Percentiles rank a stretch among this genome's conserved stretches.
These are phyloP conservation scores for Phytomonas serpens DNA, from an alignment of 208 protist species.

Conservation along the genomic window DNA sequence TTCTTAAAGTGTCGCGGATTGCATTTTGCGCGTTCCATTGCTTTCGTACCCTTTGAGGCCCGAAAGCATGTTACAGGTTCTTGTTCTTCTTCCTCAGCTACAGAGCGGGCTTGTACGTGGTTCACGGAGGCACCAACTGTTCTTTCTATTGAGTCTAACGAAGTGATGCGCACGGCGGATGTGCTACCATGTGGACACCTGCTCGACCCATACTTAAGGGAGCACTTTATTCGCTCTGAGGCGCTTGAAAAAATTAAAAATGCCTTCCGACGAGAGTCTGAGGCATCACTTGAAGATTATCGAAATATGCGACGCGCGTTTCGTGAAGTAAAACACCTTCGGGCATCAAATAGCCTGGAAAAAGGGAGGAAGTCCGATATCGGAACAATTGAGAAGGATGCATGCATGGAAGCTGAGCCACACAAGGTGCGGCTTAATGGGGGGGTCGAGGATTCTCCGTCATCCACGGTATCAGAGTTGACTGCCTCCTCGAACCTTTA, in stretches of 20 bases:
- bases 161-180: conserved; percentile 39
- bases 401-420: not conserved
- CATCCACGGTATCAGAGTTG: not conserved
- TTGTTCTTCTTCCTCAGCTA: not conserved
- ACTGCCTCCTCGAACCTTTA: not conserved
- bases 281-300: conserved; percentile 7
- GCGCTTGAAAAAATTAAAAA: conserved; percentile 23
- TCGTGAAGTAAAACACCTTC: not conserved
- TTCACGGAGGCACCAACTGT: not conserved
- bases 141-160: not conserved
- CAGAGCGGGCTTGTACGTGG: not conserved
- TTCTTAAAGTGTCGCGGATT: conserved; percentile 53
- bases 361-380: not conserved
- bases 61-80: not conserved
- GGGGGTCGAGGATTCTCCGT: not conserved
- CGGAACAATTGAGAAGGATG: not conserved
- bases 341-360: not conserved
- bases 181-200: conserved; percentile 59
- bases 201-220: conserved; percentile 22
- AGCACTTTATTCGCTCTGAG: conserved; percentile 18
- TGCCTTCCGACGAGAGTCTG: conserved; percentile 9
- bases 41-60: conserved; percentile 51
- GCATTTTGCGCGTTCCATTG: conserved; percentile 34
- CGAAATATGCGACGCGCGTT: conserved; percentile 8
- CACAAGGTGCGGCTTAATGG: not conserved